phyloP scores from a whole-genome alignment of 2,329 filamentous ascomycete genomes.

The Tolypocladium ovalisporum region DNA sequence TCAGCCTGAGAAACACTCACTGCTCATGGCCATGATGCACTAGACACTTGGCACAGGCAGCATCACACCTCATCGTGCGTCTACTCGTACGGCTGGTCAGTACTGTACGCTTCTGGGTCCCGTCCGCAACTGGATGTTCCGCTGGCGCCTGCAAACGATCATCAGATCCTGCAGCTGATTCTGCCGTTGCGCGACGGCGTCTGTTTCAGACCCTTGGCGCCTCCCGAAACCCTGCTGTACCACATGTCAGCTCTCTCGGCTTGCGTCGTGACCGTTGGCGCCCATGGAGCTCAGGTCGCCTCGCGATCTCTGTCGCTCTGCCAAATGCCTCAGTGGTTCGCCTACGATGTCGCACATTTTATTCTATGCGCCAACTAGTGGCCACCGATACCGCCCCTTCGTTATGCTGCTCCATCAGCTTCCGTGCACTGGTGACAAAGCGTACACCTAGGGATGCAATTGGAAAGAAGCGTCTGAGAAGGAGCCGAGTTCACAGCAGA shows the following conservation, averaged over 20 bases:
- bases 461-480: neutral
- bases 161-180: neutral
- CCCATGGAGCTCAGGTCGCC: neutral
- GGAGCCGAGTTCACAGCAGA: neutral
- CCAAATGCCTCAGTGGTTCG: neutral
- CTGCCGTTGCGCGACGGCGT: constrained; percentile 1
- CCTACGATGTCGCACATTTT: neutral
- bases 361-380: neutral
- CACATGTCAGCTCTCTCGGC: neutral
- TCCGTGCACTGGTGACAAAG: neutral
- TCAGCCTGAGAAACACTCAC: neutral
- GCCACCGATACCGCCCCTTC: neutral
- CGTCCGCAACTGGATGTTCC: neutral
- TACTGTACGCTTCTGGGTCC: neutral
- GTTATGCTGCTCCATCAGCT: neutral
- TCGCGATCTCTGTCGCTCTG: neutral
- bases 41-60: no score
- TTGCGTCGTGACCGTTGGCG: neutral
- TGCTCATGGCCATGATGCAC: neutral
- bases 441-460: neutral
- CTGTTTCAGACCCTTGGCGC: constrained; percentile 8
- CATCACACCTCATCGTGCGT: neutral
- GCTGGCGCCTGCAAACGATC: neutral
- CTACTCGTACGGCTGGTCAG: no score
- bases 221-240: neutral